phyloP scores from a whole-genome alignment of 192 early-diverging fungal genomes.

The Backusella psychrophila region DNA sequence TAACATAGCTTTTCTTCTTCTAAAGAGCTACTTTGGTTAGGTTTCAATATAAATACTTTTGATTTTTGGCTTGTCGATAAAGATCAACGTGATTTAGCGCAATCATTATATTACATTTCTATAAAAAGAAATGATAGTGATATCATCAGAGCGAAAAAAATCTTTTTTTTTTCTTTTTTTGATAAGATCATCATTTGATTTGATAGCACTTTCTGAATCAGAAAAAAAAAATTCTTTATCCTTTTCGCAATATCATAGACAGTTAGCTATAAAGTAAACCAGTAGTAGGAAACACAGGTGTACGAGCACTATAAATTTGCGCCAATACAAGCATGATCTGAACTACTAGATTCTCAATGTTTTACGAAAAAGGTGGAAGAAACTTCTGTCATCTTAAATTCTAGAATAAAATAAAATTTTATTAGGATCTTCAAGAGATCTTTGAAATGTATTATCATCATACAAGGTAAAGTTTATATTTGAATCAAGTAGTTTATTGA shows the following conservation, averaged over 20 bases:
- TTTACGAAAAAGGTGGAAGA: slow-evolving; percentile 3
- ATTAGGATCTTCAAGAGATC: too few species aligned
- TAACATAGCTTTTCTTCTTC: background rate
- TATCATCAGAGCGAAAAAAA: background rate
- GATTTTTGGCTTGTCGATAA: background rate
- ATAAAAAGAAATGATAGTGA: background rate
- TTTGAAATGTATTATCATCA: too few species aligned
- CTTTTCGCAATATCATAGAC: too few species aligned
- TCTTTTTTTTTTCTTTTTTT: background rate
- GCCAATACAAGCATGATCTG: background rate
- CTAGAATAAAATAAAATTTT: too few species aligned
- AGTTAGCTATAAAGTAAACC: background rate
- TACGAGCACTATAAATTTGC: background rate
- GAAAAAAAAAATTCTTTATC: background rate
- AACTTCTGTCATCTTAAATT: too few species aligned
- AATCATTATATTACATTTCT: background rate
- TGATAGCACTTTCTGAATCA: background rate
- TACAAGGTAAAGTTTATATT: too few species aligned
- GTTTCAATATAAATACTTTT: background rate
- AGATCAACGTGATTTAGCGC: background rate
- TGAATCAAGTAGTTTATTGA: background rate
- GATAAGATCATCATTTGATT: background rate
- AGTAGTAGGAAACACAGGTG: background rate
- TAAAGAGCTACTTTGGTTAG: background rate
- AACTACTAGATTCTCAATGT: slow-evolving; percentile 10